Base-by-base conservation (phyloP, 2,329 filamentous ascomycete species). In the Botrytis deweyae region DNA sequence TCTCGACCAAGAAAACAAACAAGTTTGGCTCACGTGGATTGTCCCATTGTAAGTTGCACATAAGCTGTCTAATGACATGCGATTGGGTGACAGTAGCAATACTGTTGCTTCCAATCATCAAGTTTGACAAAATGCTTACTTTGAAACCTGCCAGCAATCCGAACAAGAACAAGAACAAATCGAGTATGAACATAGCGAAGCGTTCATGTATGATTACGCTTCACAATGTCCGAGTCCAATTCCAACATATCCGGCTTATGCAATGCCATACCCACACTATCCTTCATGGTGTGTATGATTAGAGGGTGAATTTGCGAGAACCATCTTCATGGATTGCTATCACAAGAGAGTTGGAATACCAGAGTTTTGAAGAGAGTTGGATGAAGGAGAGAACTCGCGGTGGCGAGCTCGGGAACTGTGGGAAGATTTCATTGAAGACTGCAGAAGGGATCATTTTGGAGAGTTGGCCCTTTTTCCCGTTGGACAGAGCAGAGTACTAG, bases 281-380 rank as follows among this genome's bases (percentile, higher is more conserved):
- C 62, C 70, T 55, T 46, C 36, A 29, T 72, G 70, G 70, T 72
- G 62, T 72, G 70, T 72, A 22, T 72, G 38, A 72, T 18, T 18
- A 44, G 14, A n/a, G n/a, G 14, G 7, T 12, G 64, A 44, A 2
- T 9, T 33, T 29, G 52, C 16, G 49, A 36, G n/a, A 38, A 36
- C n/a, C 29, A 36, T 49, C 25, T 7, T 36, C 7, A 10, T 1
- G 42, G 25, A n/a, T 52, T 10, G 20, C 42, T 33, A 25, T 22
- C 14, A n/a, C 49, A 12, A 9, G 20, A 29, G 49, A 25, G 20
- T 16, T n/a, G 18, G 5, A 12, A 42, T n/a, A 18, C 40, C n/a
- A 40, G 18, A 29, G 63, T 12, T 6, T 29, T n/a, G 7, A 25
- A 22, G 42, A 25, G 5, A 10, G n/a, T 49, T 10, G 44, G 6